Evolutionary conservation across 129 eudicot species (phyloP), one percentile per base, ranked within the genome.

Genomic region (carrot (Daucus carota)): DNA sequence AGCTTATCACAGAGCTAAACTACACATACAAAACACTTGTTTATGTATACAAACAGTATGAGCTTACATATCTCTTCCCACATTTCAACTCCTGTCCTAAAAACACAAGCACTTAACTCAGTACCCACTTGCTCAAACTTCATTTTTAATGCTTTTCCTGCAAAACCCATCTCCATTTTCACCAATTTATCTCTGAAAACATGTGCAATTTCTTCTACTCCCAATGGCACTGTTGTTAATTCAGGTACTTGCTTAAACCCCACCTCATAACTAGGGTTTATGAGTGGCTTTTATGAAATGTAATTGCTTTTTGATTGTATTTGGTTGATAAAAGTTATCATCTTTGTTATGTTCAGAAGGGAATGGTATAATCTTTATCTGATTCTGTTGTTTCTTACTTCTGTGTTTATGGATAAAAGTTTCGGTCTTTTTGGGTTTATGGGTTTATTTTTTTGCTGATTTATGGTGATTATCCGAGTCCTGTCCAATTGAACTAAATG

Each of bases 141-240:
- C 17, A 28, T 62, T 6, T 76, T 43, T 15, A 34, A 52, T 44
- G 57, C 79, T 42, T 29, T 62, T 4, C 46, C 48, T 24, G 11
- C 77, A 75, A 72, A 75, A 60, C 70, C 78, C 78, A 57, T 20
- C 45, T 33, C 40, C 42, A 41, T 40, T 44, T 60, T 52, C 22
- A 20, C 42, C 13, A 15, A 26, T 43, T 62, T 60, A 9, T 16
- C 72, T 29, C 73, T 60, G 17, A 76, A 60, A 63, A 42, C 72
- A 41, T 6, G 22, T 76, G 73, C 72, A 22, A 29, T 76, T 63
- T 75, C 78, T 59, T 75, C 24, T 75, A 13, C 38, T 24, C 71
- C 78, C 8, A 67, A 75, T 75, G 36, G 57, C 6, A 43, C 18
- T 41, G 3, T 42, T 3, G 57, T 50, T 32, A 62, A 7, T 60